Percentiles rank a stretch among this genome's conserved stretches.
phyloP scores from a whole-genome alignment of 2,329 filamentous ascomycete genomes.

The Sodiomyces alkalinus region DNA sequence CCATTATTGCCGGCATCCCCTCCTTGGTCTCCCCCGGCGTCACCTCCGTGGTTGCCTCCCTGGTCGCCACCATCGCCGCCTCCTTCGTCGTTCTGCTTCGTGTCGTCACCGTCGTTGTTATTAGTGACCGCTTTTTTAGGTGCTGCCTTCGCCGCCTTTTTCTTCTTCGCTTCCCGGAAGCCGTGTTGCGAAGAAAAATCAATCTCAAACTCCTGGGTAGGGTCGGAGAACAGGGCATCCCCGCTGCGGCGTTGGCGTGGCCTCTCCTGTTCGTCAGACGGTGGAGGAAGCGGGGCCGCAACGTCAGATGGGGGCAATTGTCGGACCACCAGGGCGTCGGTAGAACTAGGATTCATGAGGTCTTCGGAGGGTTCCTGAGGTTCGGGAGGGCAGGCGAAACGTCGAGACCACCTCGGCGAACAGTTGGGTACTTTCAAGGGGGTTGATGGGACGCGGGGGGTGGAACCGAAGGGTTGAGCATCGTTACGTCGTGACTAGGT shows the following conservation, averaged over 20 bases:
- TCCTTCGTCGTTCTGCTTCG: constrained; percentile 17
- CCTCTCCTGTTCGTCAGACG: constrained; percentile 8
- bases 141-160: constrained; percentile 31
- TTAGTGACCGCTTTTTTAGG: constrained; percentile 20
- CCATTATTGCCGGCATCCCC: constrained; percentile 4
- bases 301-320: constrained; percentile 9
- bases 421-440: constrained; percentile 15
- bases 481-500: constrained; percentile 5
- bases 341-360: constrained; percentile 16
- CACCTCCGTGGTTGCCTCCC: constrained; percentile 17
- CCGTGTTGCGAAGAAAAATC: constrained; percentile 42
- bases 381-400: constrained; percentile 12
- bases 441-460: constrained; percentile 4
- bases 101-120: constrained; percentile 29
- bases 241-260: constrained; percentile 10
- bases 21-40: constrained; percentile 14
- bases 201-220: constrained; percentile 28
- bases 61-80: constrained; percentile 16
- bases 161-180: constrained; percentile 38
- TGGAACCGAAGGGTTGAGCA: constrained; percentile 1
- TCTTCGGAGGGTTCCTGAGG: constrained; percentile 8
- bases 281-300: constrained; percentile 10
- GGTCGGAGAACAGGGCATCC: constrained; percentile 28
- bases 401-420: constrained; percentile 21
- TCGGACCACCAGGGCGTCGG: constrained; percentile 15